These are phyloP conservation scores for Quercus ilex DNA, from an alignment of 306 rosid genomes.

Conservation along the genomic window DNA sequence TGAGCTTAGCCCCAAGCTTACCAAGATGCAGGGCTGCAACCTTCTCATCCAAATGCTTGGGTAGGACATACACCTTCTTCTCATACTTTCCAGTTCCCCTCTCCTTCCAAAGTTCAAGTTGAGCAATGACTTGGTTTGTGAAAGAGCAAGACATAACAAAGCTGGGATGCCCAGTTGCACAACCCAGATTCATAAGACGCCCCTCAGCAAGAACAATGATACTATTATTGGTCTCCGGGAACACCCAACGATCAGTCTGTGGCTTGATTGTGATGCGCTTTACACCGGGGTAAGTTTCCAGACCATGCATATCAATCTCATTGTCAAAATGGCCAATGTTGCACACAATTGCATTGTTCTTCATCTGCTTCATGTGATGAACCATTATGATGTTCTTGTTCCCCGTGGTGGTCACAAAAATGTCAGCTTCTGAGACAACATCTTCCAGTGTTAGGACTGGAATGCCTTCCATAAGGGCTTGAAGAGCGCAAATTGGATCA, in stretches of 20 bases:
- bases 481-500: slow-evolving; percentile 95
- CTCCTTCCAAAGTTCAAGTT: not conserved
- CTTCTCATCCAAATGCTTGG: no score
- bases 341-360: not conserved
- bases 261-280: slow-evolving; percentile 1
- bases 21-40: no score
- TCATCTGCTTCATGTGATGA: not conserved
- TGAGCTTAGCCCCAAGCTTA: not conserved
- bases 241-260: not conserved
- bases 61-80: not conserved
- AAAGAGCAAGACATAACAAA: not conserved
- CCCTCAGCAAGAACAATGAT: not conserved
- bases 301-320: not conserved
- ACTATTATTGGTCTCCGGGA: not conserved
- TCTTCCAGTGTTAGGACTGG: slow-evolving; percentile 71
- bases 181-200: not conserved
- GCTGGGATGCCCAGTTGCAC: not conserved
- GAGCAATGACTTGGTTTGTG: not conserved
- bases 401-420: slow-evolving; percentile 94
- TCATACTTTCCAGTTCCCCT: not conserved
- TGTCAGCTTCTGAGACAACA: slow-evolving; percentile 61
- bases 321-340: not conserved
- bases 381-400: not conserved
- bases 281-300: not conserved
- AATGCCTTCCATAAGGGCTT: slow-evolving; percentile 91